phyloP scores from a whole-genome alignment of 176 grass and related monocot genomes.

The Hordeum vulgare region MorexV3_pseudomolecules_assembly NC_058519.1:432863353-432863852 shows the following conservation, averaged over 20 bases:
- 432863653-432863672: slow-evolving; percentile 5
- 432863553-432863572: slow-evolving; percentile 89
- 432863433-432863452: background rate
- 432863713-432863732: slow-evolving; percentile 36
- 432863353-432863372: background rate
- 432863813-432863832: slow-evolving; percentile 68
- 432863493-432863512: background rate
- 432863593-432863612: slow-evolving; percentile 48
- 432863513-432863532: background rate
- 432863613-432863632: slow-evolving; percentile 91
- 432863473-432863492: background rate
- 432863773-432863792: slow-evolving; percentile 92
- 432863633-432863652: slow-evolving; percentile 90
- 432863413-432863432: background rate
- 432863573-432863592: slow-evolving; percentile 88
- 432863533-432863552: slow-evolving; percentile 10
- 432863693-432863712: background rate
- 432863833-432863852: slow-evolving; percentile 46
- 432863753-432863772: slow-evolving; percentile 70
- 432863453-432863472: background rate
- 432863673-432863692: slow-evolving; percentile 17
- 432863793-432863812: slow-evolving; percentile 98
- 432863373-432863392: background rate
- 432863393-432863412: background rate
- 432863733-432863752: slow-evolving; percentile 96